A percentile compares a stretch with the other conserved stretches of the same genome.
Evolutionary conservation across 192 early-diverging fungal species (phyloP).

Genomic region (Umbelopsis sp.): DNA sequence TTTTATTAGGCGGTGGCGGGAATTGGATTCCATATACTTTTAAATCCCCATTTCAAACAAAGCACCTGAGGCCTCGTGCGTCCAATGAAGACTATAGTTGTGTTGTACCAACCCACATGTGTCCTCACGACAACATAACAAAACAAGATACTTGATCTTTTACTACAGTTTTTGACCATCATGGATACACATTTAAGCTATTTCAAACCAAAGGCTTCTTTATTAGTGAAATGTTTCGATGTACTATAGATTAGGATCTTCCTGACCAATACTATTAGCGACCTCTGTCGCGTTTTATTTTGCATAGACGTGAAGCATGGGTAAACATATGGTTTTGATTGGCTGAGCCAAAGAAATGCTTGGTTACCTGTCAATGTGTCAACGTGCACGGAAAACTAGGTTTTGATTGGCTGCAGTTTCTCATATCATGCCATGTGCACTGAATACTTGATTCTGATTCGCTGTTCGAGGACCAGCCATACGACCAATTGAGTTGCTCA

Average conservation of each 20-base stretch:
- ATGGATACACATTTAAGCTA: too few species aligned
- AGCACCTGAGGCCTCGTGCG: background rate
- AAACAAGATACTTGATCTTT: too few species aligned
- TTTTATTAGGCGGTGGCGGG: background rate
- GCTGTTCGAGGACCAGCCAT: background rate
- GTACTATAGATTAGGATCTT: background rate
- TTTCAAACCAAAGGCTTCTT: too few species aligned
- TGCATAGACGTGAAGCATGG: background rate
- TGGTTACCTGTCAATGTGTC: background rate
- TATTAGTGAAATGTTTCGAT: background rate
- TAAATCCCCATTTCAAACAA: conserved; percentile 2
- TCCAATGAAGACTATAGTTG: background rate
- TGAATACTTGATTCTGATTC: background rate
- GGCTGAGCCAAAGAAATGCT: background rate
- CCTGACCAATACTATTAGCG: background rate
- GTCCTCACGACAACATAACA: background rate
- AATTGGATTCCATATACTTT: background rate
- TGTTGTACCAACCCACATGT: conserved; percentile 6
- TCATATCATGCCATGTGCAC: background rate
- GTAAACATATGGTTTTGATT: background rate
- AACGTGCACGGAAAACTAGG: background rate
- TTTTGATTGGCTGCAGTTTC: background rate
- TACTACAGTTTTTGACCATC: too few species aligned
- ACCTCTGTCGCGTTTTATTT: background rate
- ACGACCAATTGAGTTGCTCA: background rate